These are phyloP conservation scores for Aphanocladium album DNA, from an alignment of 2,329 filamentous ascomycete genomes.

Conservation along the genomic window DNA sequence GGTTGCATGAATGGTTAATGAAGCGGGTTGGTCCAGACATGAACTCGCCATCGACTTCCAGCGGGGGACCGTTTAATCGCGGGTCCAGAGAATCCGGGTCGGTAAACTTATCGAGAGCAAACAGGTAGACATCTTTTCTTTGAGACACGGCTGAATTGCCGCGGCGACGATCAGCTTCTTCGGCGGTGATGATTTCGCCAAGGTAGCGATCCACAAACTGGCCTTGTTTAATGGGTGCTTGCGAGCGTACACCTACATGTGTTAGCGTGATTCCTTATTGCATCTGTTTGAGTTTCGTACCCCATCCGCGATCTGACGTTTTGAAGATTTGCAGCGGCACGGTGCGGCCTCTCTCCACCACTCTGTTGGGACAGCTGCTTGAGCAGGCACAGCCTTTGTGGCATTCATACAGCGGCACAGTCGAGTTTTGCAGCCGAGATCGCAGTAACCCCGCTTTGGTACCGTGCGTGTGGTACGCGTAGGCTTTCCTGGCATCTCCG, in stretches of 20 bases:
- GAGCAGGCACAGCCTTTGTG: slow-evolving; percentile 66
- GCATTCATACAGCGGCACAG: slow-evolving; percentile 72
- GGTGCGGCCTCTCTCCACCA: slow-evolving; percentile 68
- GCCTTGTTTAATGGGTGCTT: slow-evolving; percentile 59
- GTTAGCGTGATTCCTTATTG: not conserved
- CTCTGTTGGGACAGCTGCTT: slow-evolving; percentile 62
- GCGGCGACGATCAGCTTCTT: slow-evolving; percentile 62
- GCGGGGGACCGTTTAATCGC: slow-evolving; percentile 49
- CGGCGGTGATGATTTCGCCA: slow-evolving; percentile 61
- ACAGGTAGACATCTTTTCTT: slow-evolving; percentile 74
- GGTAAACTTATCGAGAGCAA: slow-evolving; percentile 75
- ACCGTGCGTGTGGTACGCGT: slow-evolving; percentile 61
- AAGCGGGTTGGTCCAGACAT: slow-evolving; percentile 75
- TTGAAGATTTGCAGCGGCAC: slow-evolving; percentile 73
- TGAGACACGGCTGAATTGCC: slow-evolving; percentile 47
- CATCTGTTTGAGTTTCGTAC: slow-evolving; percentile 33
- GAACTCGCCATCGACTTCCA: slow-evolving; percentile 68
- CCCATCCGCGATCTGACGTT: slow-evolving; percentile 70
- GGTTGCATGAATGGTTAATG: slow-evolving; percentile 78
- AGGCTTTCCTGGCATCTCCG: slow-evolving; percentile 30
- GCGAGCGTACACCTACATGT: slow-evolving; percentile 55
- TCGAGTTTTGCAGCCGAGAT: slow-evolving; percentile 46
- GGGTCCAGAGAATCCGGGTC: slow-evolving; percentile 51
- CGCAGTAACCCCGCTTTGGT: slow-evolving; percentile 48
- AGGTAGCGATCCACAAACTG: slow-evolving; percentile 79